Conservation (phyloP, 805 yeast genomes). For the Suhomyces sp. region DNA sequence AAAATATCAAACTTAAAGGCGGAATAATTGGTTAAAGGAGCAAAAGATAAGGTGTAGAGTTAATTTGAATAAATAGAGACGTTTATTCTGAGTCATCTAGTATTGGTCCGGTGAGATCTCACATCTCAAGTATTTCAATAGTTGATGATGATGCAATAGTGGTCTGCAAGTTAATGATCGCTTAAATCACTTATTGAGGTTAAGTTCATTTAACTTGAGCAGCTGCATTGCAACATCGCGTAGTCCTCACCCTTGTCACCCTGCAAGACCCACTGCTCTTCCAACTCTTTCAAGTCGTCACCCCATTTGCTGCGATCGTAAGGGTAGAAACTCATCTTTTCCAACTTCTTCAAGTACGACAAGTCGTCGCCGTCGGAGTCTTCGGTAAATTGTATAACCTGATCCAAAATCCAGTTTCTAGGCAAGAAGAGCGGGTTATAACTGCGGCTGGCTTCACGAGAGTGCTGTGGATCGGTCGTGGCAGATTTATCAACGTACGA, state of each 20-base stretch:
- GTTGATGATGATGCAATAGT: too few relatives aligned
- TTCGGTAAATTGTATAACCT: constrained; percentile 61
- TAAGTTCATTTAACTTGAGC: constrained; percentile 52
- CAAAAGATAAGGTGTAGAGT: too few relatives aligned
- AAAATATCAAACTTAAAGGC: too few relatives aligned
- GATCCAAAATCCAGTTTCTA: constrained; percentile 81
- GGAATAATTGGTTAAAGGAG: too few relatives aligned
- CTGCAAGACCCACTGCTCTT: constrained; percentile 48
- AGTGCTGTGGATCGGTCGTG: constrained; percentile 24
- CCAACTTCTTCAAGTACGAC: constrained; percentile 54
- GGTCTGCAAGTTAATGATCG: too few relatives aligned
- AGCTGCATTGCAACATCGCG: constrained; percentile 72
- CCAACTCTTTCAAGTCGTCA: constrained; percentile 55
- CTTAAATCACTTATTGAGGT: too few relatives aligned
- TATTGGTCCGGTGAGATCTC: not conserved
- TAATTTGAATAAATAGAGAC: too few relatives aligned
- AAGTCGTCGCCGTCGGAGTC: constrained; percentile 50
- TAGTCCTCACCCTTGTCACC: constrained; percentile 50
- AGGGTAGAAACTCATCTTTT: constrained; percentile 73
- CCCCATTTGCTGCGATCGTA: constrained; percentile 70
- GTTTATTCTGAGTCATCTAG: too few relatives aligned
- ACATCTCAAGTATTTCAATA: too few relatives aligned
- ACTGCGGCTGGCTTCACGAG: constrained; percentile 32
- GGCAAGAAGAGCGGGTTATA: constrained; percentile 81
- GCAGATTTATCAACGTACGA: constrained; percentile 40